Percentiles rank a stretch among this genome's conserved stretches.
These are phyloP conservation scores for Apiospora malaysiana DNA, from an alignment of 2,329 filamentous ascomycete species.

Conservation along the genomic window DNA sequence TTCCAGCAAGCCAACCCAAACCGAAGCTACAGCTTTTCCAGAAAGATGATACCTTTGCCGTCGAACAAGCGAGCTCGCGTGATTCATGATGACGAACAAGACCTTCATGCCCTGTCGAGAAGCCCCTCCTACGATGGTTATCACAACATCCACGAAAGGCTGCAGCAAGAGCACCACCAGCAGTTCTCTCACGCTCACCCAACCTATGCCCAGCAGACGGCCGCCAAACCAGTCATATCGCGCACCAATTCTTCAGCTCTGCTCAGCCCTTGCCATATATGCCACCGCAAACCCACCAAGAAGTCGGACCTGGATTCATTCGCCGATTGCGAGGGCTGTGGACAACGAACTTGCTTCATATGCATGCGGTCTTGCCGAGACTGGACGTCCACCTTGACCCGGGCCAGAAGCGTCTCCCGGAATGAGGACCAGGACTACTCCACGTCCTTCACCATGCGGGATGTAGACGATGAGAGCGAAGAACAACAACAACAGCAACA, in stretches of 20 bases:
- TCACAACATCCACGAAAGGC: conserved; percentile 6
- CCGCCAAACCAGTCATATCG: conserved; percentile 25
- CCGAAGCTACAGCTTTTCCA: conserved; percentile 29
- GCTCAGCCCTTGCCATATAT: conserved; percentile 69
- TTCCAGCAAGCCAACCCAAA: conserved; percentile 22
- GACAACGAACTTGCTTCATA: conserved; percentile 69
- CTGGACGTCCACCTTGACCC: conserved; percentile 41
- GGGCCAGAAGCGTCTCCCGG: conserved; percentile 16
- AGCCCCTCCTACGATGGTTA: background rate
- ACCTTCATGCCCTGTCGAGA: conserved; percentile 16
- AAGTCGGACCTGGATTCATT: conserved; percentile 71
- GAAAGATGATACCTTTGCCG: conserved; percentile 37
- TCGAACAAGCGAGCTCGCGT: conserved; percentile 36
- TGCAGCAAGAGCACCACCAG: conserved; percentile 29
- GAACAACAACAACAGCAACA: conserved; percentile 25
- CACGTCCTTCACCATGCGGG: conserved; percentile 57
- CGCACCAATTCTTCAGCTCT: conserved; percentile 33
- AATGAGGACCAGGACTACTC: conserved; percentile 45
- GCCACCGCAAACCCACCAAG: conserved; percentile 67
- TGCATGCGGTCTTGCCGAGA: conserved; percentile 69
- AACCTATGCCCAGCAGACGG: conserved; percentile 26
- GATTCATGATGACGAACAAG: conserved; percentile 28
- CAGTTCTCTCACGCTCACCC: conserved; percentile 35
- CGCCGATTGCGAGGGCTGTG: conserved; percentile 67
- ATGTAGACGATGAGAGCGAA: conserved; percentile 45